phyloP scores from a whole-genome alignment of 2,329 filamentous ascomycete genomes.

The Cercospora sp. region DNA sequence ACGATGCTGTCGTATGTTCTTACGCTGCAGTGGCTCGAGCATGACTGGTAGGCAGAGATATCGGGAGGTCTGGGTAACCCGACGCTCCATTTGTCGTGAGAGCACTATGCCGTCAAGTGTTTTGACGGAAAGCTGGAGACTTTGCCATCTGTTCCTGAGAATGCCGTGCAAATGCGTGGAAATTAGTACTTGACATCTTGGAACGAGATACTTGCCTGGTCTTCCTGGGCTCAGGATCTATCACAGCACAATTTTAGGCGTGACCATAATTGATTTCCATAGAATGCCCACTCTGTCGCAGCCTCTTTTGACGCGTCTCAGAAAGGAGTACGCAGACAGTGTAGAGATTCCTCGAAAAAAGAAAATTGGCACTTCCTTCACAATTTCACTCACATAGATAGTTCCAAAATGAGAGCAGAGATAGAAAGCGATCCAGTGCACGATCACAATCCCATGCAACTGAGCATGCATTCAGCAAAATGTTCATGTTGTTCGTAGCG shows the following conservation, averaged over 20 bases:
- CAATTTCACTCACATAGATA: not conserved
- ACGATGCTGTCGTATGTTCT: not conserved
- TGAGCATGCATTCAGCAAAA: not conserved
- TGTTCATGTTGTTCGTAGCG: not conserved
- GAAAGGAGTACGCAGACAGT: not conserved
- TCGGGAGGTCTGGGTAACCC: not conserved
- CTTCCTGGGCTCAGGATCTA: not conserved
- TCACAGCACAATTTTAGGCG: not conserved
- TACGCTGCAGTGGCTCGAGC: not conserved
- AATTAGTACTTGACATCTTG: not conserved
- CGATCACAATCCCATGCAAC: not conserved
- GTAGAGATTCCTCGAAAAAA: not conserved
- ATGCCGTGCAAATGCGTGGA: not conserved
- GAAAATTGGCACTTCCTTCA: not conserved
- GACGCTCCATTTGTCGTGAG: not conserved
- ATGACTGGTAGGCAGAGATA: not conserved
- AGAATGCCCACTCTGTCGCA: not conserved
- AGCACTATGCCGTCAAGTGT: not conserved
- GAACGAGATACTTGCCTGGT: not conserved
- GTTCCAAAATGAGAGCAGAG: too few relatives aligned
- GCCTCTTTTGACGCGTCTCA: not conserved
- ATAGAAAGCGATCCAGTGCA: not conserved
- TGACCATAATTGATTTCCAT: not conserved
- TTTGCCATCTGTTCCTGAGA: not conserved
- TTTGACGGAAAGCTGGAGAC: not conserved